A percentile compares a stretch with the other conserved stretches of the same genome.
Conservation (phyloP, 257 asterid species). For the Penstemon newberryi region DNA sequence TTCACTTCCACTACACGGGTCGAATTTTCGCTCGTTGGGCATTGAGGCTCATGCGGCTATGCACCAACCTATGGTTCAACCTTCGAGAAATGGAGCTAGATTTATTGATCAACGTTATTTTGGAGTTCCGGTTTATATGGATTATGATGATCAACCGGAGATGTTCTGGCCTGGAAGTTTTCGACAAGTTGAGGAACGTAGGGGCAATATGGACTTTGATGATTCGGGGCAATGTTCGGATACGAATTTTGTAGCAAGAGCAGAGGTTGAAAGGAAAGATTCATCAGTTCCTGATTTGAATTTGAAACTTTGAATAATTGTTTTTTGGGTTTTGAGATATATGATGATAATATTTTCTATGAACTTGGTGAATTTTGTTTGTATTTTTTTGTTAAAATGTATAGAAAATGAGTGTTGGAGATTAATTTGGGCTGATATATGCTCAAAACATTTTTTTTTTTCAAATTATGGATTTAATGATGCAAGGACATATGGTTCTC, state of each 20-base stretch:
- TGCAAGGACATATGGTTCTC: too few species aligned
- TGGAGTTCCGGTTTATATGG: conserved; percentile 58
- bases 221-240: conserved; percentile 42
- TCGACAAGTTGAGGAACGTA: conserved; percentile 55
- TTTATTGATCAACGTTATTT: conserved; percentile 63
- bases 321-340: too few species aligned
- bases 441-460: too few species aligned
- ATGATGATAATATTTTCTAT: too few species aligned
- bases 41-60: conserved; percentile 73
- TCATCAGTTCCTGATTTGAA: conserved; percentile 74
- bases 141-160: conserved; percentile 55
- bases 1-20: conserved; percentile 78
- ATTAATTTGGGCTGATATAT: too few species aligned
- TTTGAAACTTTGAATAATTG: conserved; percentile 52
- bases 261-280: conserved; percentile 48
- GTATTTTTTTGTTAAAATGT: too few species aligned
- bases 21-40: conserved; percentile 68
- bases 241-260: conserved; percentile 42
- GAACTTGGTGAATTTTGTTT: too few species aligned
- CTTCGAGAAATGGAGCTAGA: conserved; percentile 54
- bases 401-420: too few species aligned
- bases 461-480: too few species aligned
- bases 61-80: conserved; percentile 50
- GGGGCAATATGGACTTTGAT: conserved; percentile 27
- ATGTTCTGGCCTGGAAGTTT: conserved; percentile 90